Conservation (phyloP, 495 filamentous ascomycete species). For the Annulohypoxylon bovei region DNA sequence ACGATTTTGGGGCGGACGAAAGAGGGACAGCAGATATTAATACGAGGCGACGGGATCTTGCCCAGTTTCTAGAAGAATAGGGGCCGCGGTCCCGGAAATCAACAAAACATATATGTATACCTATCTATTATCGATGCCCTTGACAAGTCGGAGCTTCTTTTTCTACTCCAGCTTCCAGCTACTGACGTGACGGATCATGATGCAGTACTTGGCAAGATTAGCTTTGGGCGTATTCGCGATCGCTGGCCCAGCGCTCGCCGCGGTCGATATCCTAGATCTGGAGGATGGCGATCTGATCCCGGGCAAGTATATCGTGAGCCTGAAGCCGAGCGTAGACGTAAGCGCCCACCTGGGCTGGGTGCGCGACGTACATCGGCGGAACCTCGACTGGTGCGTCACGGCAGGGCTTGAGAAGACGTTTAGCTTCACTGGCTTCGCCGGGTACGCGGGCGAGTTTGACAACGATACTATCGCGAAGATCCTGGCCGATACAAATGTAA, state of each 20-base stretch:
- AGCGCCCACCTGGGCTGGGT: constrained; percentile 37
- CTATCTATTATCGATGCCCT: neutral
- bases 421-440: constrained; percentile 50
- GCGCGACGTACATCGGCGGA: constrained; percentile 26
- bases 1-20: neutral
- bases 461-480: constrained; percentile 50
- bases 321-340: constrained; percentile 51
- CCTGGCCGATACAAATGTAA: constrained; percentile 48
- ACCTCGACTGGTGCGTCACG: constrained; percentile 27
- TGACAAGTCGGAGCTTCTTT: neutral
- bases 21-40: constrained; percentile 11
- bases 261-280: constrained; percentile 12
- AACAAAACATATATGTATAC: neutral
- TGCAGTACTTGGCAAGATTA: constrained; percentile 12
- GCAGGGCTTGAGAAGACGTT: constrained; percentile 50
- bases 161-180: neutral
- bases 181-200: constrained; percentile 16
- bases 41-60: constrained; percentile 21
- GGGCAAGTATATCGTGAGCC: constrained; percentile 64
- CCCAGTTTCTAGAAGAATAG: constrained; percentile 4
- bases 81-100: constrained; percentile 12
- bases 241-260: constrained; percentile 18
- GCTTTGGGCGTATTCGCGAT: constrained; percentile 16
- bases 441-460: constrained; percentile 50
- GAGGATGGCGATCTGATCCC: constrained; percentile 48